Base-by-base conservation (phyloP, 2,329 filamentous ascomycete species). In the Canariomyces notabilis region DNA sequence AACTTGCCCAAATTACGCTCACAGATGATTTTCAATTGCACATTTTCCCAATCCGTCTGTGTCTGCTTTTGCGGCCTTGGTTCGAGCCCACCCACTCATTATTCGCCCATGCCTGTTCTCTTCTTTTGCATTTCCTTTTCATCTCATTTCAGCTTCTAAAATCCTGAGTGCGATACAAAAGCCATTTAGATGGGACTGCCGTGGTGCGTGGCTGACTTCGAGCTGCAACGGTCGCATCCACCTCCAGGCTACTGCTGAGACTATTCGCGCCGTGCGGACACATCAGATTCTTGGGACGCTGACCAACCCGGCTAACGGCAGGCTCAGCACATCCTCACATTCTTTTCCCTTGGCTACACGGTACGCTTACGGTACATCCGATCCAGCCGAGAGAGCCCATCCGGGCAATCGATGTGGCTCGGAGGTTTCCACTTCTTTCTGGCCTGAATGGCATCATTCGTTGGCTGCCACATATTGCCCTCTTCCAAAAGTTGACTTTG, bases 1-100 rank as follows among this genome's bases (percentile, higher is more conserved):
- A 32, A 22, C 38, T 16, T 22, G 32, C 18, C 37, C 44, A 54
- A 52, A 52, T 55, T 55, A 21, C 53, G 39, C 42, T 47, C 40
- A 18, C 20, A 29, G 22, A 31, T 47, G 44, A 42, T 42, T 51
- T 50, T 42, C 43, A 44, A 32, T 41, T 46, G 36, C 37, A 31
- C 42, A 41, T 33, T 31, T 44, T 37, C 42, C n/a, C n/a, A n/a
- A 38, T 23, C 42, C 44, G 31, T 41, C 40, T 36, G 32, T 36
- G 26, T 29, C 26, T n/a, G n/a, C n/a, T n/a, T 42, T 39, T 29
- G 29, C 39, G 39, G 48, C 26, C 42, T 34, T 43, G 40, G 19
- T 18, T 29, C 39, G 33, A 14, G 42, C 41, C 26, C 11, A 6
- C 5, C 29, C 29, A 14, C 11, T 11, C 29, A 32, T n/a, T 32